phyloP scores from a whole-genome alignment of 2,329 filamentous ascomycete genomes.

The Fusarium drepaniforme region DNA sequence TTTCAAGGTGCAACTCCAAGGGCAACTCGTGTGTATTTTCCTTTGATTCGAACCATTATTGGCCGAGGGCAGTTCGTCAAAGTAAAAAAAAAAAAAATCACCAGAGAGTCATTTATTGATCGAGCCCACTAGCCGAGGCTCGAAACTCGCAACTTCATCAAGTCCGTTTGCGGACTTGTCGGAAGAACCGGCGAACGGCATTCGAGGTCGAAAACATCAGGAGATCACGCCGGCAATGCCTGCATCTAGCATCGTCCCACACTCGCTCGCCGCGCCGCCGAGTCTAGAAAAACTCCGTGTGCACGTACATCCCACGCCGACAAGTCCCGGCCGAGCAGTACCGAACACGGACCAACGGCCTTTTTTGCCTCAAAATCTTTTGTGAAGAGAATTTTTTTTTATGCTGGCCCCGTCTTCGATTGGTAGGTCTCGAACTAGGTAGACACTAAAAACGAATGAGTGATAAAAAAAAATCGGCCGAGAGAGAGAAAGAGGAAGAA shows the following conservation, averaged over 20 bases:
- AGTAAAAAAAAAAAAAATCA: neutral
- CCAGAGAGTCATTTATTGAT: neutral
- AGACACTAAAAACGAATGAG: constrained; percentile 20
- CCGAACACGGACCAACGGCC: constrained; percentile 36
- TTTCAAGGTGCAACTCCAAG: neutral
- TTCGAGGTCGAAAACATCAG: constrained; percentile 16
- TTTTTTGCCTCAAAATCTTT: constrained; percentile 9
- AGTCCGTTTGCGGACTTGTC: constrained; percentile 4
- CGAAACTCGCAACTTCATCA: neutral
- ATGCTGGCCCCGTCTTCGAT: neutral
- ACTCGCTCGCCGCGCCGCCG: constrained; percentile 13
- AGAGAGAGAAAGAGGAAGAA: constrained; percentile 18
- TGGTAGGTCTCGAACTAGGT: neutral
- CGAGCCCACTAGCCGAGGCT: neutral
- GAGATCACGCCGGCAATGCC: constrained; percentile 24
- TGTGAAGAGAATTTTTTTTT: neutral
- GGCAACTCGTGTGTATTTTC: neutral
- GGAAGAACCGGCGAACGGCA: constrained; percentile 29
- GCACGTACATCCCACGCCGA: constrained; percentile 16
- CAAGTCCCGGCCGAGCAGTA: constrained; percentile 42
- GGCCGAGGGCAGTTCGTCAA: neutral
- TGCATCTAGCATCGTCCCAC: constrained; percentile 34
- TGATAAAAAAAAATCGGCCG: constrained; percentile 25
- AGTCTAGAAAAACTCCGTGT: constrained; percentile 18
- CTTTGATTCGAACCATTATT: neutral